Percentiles rank a stretch among this genome's conserved stretches.
These are phyloP conservation scores for Wickerhamomyces rabaulensis DNA, from an alignment of 805 yeast genomes.

Conservation along the genomic window DNA sequence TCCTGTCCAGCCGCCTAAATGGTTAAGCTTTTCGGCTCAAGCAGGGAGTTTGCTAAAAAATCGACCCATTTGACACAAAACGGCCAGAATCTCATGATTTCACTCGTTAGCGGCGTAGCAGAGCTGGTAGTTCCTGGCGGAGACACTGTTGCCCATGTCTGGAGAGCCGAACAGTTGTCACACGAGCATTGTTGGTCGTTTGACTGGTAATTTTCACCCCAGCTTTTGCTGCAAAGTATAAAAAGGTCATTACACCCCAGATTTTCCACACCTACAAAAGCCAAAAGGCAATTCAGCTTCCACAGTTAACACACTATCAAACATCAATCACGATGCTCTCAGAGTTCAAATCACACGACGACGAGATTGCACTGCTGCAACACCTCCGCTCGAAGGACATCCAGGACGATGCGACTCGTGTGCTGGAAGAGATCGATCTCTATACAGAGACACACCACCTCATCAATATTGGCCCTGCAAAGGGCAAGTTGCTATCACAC, in stretches of 20 bases:
- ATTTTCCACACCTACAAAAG: neutral
- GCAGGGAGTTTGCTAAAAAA: neutral
- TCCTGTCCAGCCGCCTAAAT: too few relatives aligned
- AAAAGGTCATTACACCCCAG: too few relatives aligned
- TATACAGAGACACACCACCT: neutral
- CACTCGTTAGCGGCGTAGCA: too few relatives aligned
- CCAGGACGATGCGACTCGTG: neutral
- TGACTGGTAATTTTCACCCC: neutral
- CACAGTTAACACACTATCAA: too few relatives aligned
- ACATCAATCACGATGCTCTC: neutral
- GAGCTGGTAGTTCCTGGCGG: too few relatives aligned
- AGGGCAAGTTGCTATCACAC: neutral
- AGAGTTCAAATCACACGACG: neutral
- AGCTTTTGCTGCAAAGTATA: neutral
- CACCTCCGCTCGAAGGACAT: neutral
- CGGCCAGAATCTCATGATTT: neutral
- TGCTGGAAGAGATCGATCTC: neutral
- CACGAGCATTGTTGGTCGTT: too few relatives aligned
- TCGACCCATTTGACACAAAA: neutral
- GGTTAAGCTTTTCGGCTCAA: neutral
- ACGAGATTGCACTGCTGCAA: neutral
- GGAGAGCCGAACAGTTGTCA: too few relatives aligned
- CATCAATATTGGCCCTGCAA: neutral
- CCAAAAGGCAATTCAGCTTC: too few relatives aligned
- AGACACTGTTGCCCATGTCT: too few relatives aligned